A percentile compares a stretch with the other conserved stretches of the same genome.
Conservation (phyloP, 2,329 filamentous ascomycete species). For the Zalaria obscura region DNA sequence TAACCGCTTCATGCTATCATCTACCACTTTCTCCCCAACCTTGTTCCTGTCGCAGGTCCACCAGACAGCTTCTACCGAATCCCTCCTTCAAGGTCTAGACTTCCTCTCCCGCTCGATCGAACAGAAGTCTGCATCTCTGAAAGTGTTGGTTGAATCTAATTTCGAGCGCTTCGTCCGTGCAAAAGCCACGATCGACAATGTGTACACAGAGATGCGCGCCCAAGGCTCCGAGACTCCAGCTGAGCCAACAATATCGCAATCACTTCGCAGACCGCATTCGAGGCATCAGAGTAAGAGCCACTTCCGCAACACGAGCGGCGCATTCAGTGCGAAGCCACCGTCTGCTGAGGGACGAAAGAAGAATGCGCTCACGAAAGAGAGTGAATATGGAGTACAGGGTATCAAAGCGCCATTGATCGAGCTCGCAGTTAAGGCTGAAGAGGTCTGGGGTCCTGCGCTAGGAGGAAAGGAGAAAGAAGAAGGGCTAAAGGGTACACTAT, state of each 20-base stretch:
- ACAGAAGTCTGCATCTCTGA: conserved; percentile 92
- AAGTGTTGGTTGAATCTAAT: conserved; percentile 91
- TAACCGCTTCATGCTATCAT: conserved; percentile 89
- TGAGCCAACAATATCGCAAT: conserved; percentile 7
- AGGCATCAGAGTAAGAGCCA: conserved; percentile 53
- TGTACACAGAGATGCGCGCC: conserved; percentile 86
- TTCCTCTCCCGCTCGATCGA: conserved; percentile 85
- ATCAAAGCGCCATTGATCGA: conserved; percentile 83
- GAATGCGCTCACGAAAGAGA: conserved; percentile 84
- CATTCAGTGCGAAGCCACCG: conserved; percentile 22
- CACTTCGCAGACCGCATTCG: conserved; percentile 36
- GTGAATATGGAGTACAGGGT: conserved; percentile 74
- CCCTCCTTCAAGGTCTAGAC: conserved; percentile 68
- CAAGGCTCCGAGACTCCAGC: conserved; percentile 40
- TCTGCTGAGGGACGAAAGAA: conserved; percentile 51
- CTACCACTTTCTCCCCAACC: conserved; percentile 85
- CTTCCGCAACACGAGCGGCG: conserved; percentile 21
- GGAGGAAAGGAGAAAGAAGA: conserved; percentile 86
- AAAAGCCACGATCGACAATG: conserved; percentile 95
- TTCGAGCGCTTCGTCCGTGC: conserved; percentile 96
- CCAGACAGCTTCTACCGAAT: conserved; percentile 67
- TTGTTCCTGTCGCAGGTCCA: conserved; percentile 90
- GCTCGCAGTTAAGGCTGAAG: conserved; percentile 84
- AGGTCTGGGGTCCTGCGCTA: conserved; percentile 91
- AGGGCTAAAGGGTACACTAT: conserved; percentile 63